A percentile compares a stretch with the other conserved stretches of the same genome.
Evolutionary conservation across 768 basidiomycete species (phyloP).

Genomic region (Boletus tomentosulus): DNA sequence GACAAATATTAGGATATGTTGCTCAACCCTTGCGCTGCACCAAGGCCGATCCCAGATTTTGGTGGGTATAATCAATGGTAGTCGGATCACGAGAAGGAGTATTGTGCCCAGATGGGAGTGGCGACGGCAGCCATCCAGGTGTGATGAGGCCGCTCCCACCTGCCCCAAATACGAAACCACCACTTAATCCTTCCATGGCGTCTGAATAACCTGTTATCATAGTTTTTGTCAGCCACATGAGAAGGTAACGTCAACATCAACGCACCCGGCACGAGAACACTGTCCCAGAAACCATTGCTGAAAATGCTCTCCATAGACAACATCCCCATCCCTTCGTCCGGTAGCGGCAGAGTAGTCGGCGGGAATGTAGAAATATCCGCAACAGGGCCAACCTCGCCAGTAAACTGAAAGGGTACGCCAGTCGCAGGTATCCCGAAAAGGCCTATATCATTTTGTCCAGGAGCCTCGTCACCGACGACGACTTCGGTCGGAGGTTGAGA

Average conservation of each 20-base stretch:
- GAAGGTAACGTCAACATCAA: slow-evolving; percentile 8
- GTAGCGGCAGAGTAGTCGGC: slow-evolving; percentile 68
- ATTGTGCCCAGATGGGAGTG: slow-evolving; percentile 52
- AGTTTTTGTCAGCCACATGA: slow-evolving; percentile 2
- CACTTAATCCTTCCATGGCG: slow-evolving; percentile 76
- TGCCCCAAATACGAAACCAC: slow-evolving; percentile 81
- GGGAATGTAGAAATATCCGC: slow-evolving; percentile 82
- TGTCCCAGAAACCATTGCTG: slow-evolving; percentile 82
- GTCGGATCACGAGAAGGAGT: slow-evolving; percentile 33
- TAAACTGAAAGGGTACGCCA: slow-evolving; percentile 54
- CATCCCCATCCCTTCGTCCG: slow-evolving; percentile 41
- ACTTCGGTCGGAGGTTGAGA: slow-evolving; percentile 18
- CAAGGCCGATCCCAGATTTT: slow-evolving; percentile 22
- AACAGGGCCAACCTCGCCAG: slow-evolving; percentile 81
- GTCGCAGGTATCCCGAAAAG: slow-evolving; percentile 25
- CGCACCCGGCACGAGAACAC: slow-evolving; percentile 79
- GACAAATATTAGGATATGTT: not conserved
- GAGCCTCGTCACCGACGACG: slow-evolving; percentile 15
- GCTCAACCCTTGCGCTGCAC: slow-evolving; percentile 26
- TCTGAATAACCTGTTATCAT: slow-evolving; percentile 62
- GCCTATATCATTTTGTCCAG: slow-evolving; percentile 26
- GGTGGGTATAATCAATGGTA: slow-evolving; percentile 25
- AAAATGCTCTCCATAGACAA: slow-evolving; percentile 83
- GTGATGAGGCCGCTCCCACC: slow-evolving; percentile 84
- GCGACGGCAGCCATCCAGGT: slow-evolving; percentile 59